phyloP scores from a whole-genome alignment of 2,329 filamentous ascomycete species.

The Clonostachys solani region DNA sequence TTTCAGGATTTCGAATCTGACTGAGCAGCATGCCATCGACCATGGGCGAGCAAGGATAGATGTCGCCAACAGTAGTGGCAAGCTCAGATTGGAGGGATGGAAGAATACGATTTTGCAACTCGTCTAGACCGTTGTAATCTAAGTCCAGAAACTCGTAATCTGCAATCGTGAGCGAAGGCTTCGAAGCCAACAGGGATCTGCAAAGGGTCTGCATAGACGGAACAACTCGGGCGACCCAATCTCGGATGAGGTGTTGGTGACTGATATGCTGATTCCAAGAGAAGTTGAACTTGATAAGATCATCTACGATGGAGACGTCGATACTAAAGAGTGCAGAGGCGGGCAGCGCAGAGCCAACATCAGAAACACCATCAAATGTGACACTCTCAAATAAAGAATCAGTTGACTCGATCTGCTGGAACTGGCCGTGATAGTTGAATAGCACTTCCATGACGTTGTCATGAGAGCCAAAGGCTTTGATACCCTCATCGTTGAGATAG shows the following conservation, averaged over 20 bases:
- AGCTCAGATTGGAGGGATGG: no score
- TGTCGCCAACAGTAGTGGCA: conserved; percentile 8
- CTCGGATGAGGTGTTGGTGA: conserved; percentile 1
- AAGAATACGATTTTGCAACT: no score
- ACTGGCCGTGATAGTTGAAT: conserved; percentile 5
- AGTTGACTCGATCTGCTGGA: conserved; percentile 1
- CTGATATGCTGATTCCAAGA: conserved; percentile 4
- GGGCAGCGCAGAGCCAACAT: conserved; percentile 1
- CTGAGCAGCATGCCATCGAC: conserved; percentile 13
- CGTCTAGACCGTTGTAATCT: no score
- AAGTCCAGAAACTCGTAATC: conserved; percentile 3
- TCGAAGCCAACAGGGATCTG: background rate
- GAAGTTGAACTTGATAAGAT: conserved; percentile 1
- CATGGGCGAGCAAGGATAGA: conserved; percentile 12
- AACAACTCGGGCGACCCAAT: conserved; percentile 1
- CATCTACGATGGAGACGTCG: background rate
- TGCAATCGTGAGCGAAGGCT: background rate
- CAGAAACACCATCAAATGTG: conserved; percentile 5
- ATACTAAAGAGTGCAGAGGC: conserved; percentile 5
- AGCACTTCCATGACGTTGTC: conserved; percentile 1
- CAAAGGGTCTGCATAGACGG: background rate
- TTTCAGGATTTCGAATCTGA: conserved; percentile 10
- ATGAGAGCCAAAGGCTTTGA: no score
- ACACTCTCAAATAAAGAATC: background rate
- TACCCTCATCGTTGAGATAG: conserved; percentile 18